Evolutionary conservation across 108 stramenopile genomes (phyloP).

Genomic region (Chaetoceros tenuissimus): DNA sequence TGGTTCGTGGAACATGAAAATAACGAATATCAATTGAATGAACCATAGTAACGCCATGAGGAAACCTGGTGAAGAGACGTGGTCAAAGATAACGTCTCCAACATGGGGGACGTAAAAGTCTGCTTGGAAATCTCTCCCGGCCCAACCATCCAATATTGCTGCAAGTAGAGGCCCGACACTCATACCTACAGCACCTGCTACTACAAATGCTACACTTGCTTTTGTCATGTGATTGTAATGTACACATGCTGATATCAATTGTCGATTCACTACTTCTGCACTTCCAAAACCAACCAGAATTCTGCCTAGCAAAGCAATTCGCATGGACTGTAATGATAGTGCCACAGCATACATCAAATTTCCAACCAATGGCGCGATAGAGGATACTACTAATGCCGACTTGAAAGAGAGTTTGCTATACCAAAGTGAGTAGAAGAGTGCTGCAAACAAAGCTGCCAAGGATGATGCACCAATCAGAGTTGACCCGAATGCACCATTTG

Average conservation of each 20-base stretch:
- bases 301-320: conserved; percentile 48
- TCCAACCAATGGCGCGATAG: conserved; percentile 44
- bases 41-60: conserved; percentile 59
- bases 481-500: conserved; percentile 34
- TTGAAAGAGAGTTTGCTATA: conserved; percentile 42
- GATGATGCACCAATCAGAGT: conserved; percentile 54
- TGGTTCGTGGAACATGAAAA: conserved; percentile 54
- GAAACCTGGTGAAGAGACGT: conserved; percentile 41
- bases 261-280: conserved; percentile 52
- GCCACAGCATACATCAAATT: conserved; percentile 45
- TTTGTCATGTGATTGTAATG: conserved; percentile 42
- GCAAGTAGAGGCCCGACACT: conserved; percentile 54
- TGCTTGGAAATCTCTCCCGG: conserved; percentile 36
- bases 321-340: conserved; percentile 34
- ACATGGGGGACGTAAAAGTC: conserved; percentile 46
- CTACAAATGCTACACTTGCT: conserved; percentile 53
- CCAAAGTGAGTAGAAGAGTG: conserved; percentile 57
- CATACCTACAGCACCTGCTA: conserved; percentile 42
- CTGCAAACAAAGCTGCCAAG: conserved; percentile 51
- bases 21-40: conserved; percentile 18
- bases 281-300: conserved; percentile 55
- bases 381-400: conserved; percentile 43
- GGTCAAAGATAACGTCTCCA: conserved; percentile 40
- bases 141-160: conserved; percentile 35
- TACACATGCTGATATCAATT: conserved; percentile 44